Percentiles rank a stretch among this genome's conserved stretches.
These are phyloP conservation scores for Herpetomonas samuelpessoai DNA, from an alignment of 208 protist genomes.

Conservation along the genomic window DNA sequence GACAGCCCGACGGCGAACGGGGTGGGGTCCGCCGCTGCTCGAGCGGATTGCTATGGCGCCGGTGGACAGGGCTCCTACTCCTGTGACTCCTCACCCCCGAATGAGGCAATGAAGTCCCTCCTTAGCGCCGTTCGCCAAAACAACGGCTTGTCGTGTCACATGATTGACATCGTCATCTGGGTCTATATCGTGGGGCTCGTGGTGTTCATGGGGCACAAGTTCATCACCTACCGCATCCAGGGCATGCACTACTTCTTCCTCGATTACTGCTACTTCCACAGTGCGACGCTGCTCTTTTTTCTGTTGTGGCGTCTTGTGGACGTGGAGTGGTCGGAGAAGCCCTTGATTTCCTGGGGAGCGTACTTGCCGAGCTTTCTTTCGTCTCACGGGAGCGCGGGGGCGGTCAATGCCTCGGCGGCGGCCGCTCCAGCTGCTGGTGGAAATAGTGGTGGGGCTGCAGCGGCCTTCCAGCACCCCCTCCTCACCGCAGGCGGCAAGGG, in stretches of 20 bases:
- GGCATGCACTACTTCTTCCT: conserved; percentile 72
- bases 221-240: conserved; percentile 42
- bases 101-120: conserved; percentile 11
- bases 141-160: conserved; percentile 49
- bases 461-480: conserved; percentile 17
- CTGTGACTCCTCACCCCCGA: neutral
- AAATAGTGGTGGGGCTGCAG: neutral
- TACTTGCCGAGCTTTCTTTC: conserved; percentile 17
- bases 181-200: conserved; percentile 47
- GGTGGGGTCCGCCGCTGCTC: neutral
- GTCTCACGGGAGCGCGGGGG: conserved; percentile 2
- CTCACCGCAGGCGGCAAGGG: conserved; percentile 4
- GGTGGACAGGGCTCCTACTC: neutral
- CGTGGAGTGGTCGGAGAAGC: conserved; percentile 49
- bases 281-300: conserved; percentile 45
- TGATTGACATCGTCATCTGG: conserved; percentile 66
- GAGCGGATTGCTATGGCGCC: conserved; percentile 10
- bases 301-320: conserved; percentile 49
- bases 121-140: conserved; percentile 21
- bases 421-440: neutral
- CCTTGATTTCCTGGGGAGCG: conserved; percentile 34
- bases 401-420: neutral
- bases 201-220: conserved; percentile 60
- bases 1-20: neutral
- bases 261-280: conserved; percentile 81